Conservation (phyloP, 768 basidiomycete genomes). For the Dictyophora rubrovolvata region DNA sequence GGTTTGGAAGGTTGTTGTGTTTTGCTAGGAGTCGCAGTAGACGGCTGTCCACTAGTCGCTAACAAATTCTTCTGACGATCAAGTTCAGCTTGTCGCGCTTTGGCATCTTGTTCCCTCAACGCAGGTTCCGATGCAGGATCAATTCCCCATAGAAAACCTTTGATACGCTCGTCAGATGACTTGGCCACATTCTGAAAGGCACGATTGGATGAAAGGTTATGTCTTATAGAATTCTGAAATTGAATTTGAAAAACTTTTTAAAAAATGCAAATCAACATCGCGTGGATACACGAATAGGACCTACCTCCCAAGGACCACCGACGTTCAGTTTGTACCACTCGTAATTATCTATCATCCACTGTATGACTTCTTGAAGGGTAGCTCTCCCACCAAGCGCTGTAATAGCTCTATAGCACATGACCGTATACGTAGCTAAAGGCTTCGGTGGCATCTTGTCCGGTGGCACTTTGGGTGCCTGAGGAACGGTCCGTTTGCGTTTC, state of each 20-base stretch:
- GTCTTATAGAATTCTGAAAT: conserved; percentile 81
- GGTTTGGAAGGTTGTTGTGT: conserved; percentile 4
- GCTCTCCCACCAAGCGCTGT: conserved; percentile 72
- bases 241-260: conserved; percentile 5
- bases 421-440: conserved; percentile 84
- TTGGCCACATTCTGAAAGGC: conserved; percentile 89
- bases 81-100: conserved; percentile 23
- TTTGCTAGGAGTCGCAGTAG: background rate
- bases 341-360: conserved; percentile 81
- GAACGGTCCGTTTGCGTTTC: conserved; percentile 25
- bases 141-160: conserved; percentile 90
- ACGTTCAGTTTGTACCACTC: conserved; percentile 87
- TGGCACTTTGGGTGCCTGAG: conserved; percentile 30
- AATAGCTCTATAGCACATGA: conserved; percentile 85
- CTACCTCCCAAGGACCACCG: conserved; percentile 82
- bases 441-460: conserved; percentile 68
- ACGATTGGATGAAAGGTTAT: conserved; percentile 86
- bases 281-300: conserved; percentile 16
- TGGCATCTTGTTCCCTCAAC: conserved; percentile 62
- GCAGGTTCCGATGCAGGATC: conserved; percentile 62
- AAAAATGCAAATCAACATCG: background rate
- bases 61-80: background rate
- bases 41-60: background rate
- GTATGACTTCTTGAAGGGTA: conserved; percentile 85
- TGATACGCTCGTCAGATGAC: conserved; percentile 75